phyloP scores from a whole-genome alignment of 345 rosid genomes.

The Microthlaspi erraticum region DNA sequence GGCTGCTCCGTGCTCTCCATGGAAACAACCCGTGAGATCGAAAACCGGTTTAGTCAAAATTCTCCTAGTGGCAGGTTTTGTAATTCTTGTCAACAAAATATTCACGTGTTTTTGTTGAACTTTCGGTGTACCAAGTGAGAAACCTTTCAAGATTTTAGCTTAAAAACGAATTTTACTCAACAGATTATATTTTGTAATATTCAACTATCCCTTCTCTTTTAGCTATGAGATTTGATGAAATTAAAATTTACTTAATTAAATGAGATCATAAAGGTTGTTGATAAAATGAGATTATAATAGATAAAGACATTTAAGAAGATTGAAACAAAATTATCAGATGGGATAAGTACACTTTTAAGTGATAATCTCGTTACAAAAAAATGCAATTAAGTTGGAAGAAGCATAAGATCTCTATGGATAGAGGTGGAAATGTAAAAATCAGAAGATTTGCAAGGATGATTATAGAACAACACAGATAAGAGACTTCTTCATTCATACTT shows the following conservation, averaged over 20 bases:
- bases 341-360: too few relatives aligned
- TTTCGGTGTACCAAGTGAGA: slow-evolving; percentile 28
- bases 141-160: neutral
- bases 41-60: slow-evolving; percentile 21
- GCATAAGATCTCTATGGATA: too few relatives aligned
- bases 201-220: too few relatives aligned
- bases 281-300: too few relatives aligned
- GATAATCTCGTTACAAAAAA: too few relatives aligned
- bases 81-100: slow-evolving; percentile 1
- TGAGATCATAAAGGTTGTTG: neutral
- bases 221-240: neutral
- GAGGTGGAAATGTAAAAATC: neutral
- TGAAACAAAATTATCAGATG: too few relatives aligned
- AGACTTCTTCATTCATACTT: slow-evolving; percentile 27
- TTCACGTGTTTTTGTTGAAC: slow-evolving; percentile 32
- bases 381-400: too few relatives aligned
- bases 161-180: slow-evolving; percentile 23
- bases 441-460: neutral
- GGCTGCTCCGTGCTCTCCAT: slow-evolving; percentile 60
- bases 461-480: neutral
- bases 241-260: neutral
- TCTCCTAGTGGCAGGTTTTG: slow-evolving; percentile 32
- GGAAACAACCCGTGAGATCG: slow-evolving; percentile 10
- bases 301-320: too few relatives aligned
- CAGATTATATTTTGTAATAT: neutral